Conservation (phyloP, 139 green algal species). For the Picochlorum sp. region DNA sequence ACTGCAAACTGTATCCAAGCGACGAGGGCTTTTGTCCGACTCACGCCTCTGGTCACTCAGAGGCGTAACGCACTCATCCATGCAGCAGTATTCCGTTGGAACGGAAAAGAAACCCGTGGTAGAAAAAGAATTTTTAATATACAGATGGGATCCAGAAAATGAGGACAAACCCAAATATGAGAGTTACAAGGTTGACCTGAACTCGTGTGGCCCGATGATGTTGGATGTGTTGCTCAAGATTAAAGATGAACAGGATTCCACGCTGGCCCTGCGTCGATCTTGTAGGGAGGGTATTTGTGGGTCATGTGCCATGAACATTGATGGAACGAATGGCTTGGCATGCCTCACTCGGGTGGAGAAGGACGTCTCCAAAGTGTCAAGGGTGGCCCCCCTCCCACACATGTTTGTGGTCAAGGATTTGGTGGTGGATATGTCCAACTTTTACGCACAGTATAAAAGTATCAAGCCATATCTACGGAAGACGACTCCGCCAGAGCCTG, state of each 20-base stretch:
- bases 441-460: conserved; percentile 95
- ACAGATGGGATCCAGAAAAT: conserved; percentile 86
- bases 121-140: conserved; percentile 81
- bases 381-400: conserved; percentile 93
- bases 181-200: conserved; percentile 91
- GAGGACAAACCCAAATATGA: conserved; percentile 75
- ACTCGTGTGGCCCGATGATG: conserved; percentile 94
- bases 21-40: no score
- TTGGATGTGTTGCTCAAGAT: conserved; percentile 98
- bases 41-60: neutral
- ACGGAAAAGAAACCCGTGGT: conserved; percentile 38
- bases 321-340: conserved; percentile 91
- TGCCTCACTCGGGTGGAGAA: conserved; percentile 84
- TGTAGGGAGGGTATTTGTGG: conserved; percentile 98
- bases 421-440: conserved; percentile 99
- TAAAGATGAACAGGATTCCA: conserved; percentile 95
- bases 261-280: conserved; percentile 80
- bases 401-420: conserved; percentile 98
- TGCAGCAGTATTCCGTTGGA: neutral
- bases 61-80: neutral
- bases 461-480: conserved; percentile 96
- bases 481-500: conserved; percentile 39
- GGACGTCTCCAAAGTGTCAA: conserved; percentile 38
- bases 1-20: no score
- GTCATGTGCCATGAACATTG: conserved; percentile 98